phyloP scores from a whole-genome alignment of 306 rosid genomes.

The Bauhinia variegata region DNA sequence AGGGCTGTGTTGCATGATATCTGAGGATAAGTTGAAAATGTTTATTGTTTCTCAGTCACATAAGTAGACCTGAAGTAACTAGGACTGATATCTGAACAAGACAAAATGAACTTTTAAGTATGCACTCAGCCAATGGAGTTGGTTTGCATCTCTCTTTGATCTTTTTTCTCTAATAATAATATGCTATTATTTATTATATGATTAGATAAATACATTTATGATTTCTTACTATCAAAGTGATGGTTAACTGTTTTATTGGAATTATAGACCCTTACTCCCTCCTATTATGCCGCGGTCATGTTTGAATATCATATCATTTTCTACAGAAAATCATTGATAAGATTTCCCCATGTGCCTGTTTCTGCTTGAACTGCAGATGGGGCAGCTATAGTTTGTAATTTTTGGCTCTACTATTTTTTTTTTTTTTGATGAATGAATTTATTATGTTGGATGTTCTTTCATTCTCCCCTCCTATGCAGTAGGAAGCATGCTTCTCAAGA shows the following conservation, averaged over 20 bases:
- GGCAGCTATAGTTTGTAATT: constrained; percentile 23
- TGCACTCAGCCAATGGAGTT: constrained; percentile 11
- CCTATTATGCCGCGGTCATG: neutral
- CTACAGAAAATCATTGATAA: constrained; percentile 6
- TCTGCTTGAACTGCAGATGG: constrained; percentile 17
- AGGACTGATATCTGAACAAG: neutral
- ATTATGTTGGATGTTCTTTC: constrained; percentile 16
- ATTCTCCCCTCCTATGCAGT: constrained; percentile 17
- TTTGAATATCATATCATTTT: constrained; percentile 29
- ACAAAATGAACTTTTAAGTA: neutral
- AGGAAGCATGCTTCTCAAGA: constrained; percentile 57
- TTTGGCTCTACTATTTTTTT: constrained; percentile 30
- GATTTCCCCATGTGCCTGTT: constrained; percentile 17
- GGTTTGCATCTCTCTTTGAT: neutral
- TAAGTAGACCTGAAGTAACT: neutral
- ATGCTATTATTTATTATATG: constrained; percentile 7
- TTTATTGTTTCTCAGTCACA: neutral
- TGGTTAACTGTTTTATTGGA: constrained; percentile 7
- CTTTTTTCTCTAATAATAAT: neutral
- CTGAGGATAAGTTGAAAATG: constrained; percentile 18
- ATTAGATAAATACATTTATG: neutral
- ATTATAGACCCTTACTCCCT: neutral
- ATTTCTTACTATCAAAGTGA: constrained; percentile 9
- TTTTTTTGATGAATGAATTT: constrained; percentile 34
- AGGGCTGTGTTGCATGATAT: neutral